Conservation (phyloP, 1,284 basidiomycete genomes). For the Chalciporus sp. region DNA sequence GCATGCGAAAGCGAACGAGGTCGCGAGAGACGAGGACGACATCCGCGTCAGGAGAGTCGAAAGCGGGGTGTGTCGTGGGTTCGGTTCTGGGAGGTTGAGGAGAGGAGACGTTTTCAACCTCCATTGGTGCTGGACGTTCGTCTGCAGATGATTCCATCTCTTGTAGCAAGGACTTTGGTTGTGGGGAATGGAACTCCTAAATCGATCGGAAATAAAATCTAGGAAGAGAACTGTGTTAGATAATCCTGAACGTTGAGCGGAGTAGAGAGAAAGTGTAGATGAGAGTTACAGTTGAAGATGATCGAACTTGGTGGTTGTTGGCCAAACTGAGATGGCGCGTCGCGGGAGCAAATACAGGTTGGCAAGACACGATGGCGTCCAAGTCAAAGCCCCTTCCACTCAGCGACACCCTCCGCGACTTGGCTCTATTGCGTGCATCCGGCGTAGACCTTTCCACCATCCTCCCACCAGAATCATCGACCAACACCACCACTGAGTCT, state of each 20-base stretch:
- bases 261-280: background rate
- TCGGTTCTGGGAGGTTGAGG: conserved; percentile 5
- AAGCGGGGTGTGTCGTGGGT: conserved; percentile 44
- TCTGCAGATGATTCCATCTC: conserved; percentile 10
- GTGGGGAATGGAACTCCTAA: too few relatives aligned
- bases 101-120: background rate
- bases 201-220: too few relatives aligned
- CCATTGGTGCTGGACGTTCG: conserved; percentile 5
- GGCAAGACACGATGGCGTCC: conserved; percentile 32
- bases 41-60: conserved; percentile 51
- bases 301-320: too few relatives aligned
- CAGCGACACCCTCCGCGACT: conserved; percentile 65
- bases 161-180: too few relatives aligned
- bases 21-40: conserved; percentile 48
- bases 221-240: too few relatives aligned
- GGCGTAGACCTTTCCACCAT: conserved; percentile 53
- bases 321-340: too few relatives aligned
- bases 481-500: conserved; percentile 15
- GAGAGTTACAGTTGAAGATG: background rate
- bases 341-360: background rate
- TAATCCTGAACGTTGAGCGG: too few relatives aligned
- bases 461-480: conserved; percentile 30
- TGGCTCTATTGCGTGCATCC: conserved; percentile 67
- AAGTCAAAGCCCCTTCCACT: conserved; percentile 59
- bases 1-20: conserved; percentile 54